Conservation (phyloP, 129 eudicot species). For the sunflower (Helianthus annuus) region HanXRQr2.0-SUNRISE NC_035434.2:60450837-60451336, state of each 20-base stretch:
- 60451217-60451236: conserved; percentile 67
- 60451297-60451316: conserved; percentile 70
- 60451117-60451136: conserved; percentile 52
- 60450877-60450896: conserved; percentile 72
- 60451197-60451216: conserved; percentile 75
- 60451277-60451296: conserved; percentile 63
- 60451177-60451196: conserved; percentile 76
- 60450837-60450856: conserved; percentile 61
- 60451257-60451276: conserved; percentile 72
- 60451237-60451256: conserved; percentile 65
- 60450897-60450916: conserved; percentile 68
- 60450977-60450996: conserved; percentile 76
- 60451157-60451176: conserved; percentile 61
- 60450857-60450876: conserved; percentile 68
- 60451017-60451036: conserved; percentile 74
- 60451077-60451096: conserved; percentile 67
- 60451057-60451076: conserved; percentile 61
- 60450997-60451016: conserved; percentile 57
- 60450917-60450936: conserved; percentile 70
- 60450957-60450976: conserved; percentile 80
- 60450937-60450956: conserved; percentile 72
- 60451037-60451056: conserved; percentile 59
- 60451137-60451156: conserved; percentile 67
- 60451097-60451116: conserved; percentile 67
- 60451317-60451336: conserved; percentile 70